Evolutionary conservation across 495 filamentous ascomycete genomes (phyloP).

Genomic region (Lepidopterella palustris): DNA sequence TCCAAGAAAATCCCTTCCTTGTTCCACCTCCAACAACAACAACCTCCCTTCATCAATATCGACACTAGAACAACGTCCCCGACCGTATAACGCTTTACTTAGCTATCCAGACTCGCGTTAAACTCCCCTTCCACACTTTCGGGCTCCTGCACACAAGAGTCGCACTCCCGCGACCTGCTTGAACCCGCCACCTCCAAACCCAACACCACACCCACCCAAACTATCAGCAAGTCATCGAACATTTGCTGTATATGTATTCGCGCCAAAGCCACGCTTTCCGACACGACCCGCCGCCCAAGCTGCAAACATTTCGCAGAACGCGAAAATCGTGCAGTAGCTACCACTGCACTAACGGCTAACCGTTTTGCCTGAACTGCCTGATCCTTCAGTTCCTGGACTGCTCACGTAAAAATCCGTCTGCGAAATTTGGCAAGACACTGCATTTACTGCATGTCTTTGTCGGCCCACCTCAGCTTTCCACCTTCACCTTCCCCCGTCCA

Average conservation of each 20-base stretch:
- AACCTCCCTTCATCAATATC: neutral
- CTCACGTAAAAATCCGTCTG: neutral
- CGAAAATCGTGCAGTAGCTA: constrained; percentile 81
- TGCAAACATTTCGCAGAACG: constrained; percentile 88
- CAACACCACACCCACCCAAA: constrained; percentile 21
- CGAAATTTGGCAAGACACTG: constrained; percentile 5
- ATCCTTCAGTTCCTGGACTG: constrained; percentile 1
- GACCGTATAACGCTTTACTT: neutral
- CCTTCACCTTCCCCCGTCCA: constrained; percentile 16
- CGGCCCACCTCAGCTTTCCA: constrained; percentile 22
- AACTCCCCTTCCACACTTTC: neutral
- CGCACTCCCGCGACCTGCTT: constrained; percentile 15
- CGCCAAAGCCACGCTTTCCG: constrained; percentile 65
- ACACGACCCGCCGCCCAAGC: constrained; percentile 83
- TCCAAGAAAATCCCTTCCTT: neutral
- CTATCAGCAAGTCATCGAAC: constrained; percentile 15
- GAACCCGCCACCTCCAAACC: constrained; percentile 21
- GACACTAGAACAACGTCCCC: neutral
- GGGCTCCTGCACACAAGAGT: neutral
- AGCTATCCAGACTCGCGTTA: neutral
- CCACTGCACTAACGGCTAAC: constrained; percentile 81
- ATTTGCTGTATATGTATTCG: constrained; percentile 73
- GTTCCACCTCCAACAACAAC: neutral
- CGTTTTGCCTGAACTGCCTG: constrained; percentile 10
- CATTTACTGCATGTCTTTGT: constrained; percentile 41